Evolutionary conservation across 2,329 filamentous ascomycete species (phyloP), one percentile per base, ranked within the genome.

Genomic region (Pseudogymnoascus sp.): DNA sequence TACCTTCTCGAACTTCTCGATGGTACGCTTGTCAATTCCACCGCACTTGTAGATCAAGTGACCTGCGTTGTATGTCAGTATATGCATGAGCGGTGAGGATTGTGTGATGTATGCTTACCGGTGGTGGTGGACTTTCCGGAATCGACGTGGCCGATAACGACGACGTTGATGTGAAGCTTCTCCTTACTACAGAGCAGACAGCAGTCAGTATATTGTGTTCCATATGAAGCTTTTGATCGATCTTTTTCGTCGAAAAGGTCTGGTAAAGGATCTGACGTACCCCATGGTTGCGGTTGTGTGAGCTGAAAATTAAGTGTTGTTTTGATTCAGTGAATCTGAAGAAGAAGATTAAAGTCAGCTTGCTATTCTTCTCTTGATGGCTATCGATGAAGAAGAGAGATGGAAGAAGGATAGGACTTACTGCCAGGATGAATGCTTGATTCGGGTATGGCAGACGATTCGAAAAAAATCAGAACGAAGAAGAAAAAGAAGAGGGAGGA

Each of bases 1-100:
- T 81, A 95, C 92, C 91, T 99, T 99, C 92, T 99, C 94, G 88
- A 99, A 99, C 90, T 99, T 99, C 89, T 99, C 94, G 79, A 99
- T 99, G 81, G 93, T 97, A 92, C 94, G 93, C 87, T 93, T 92
- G 90, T 99, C 94, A 78, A 97, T 99, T 91, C 94, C 94, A 89
- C 94, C 94, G 86, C 94, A 97, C 89, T 99, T 93, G 92, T 97
- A 97, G 90, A 99, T 97, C 87, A 99, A 88, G 85, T 93, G 87
- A 80, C 87, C 86, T 74, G 80, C 89, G 78, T 79, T 72, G 74
- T 70, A 71, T 70, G 66, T 70, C 64, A 70, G 57, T 60, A 60
- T 63, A 58, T 60, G 58, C 50, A 43, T 57, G 33, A 59, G 41
- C 59, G 6, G 43, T 63, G 35, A 47, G 12, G 39, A 54, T 47